Conservation (phyloP, 2,329 filamentous ascomycete species). For the Fusarium napiforme region DNA sequence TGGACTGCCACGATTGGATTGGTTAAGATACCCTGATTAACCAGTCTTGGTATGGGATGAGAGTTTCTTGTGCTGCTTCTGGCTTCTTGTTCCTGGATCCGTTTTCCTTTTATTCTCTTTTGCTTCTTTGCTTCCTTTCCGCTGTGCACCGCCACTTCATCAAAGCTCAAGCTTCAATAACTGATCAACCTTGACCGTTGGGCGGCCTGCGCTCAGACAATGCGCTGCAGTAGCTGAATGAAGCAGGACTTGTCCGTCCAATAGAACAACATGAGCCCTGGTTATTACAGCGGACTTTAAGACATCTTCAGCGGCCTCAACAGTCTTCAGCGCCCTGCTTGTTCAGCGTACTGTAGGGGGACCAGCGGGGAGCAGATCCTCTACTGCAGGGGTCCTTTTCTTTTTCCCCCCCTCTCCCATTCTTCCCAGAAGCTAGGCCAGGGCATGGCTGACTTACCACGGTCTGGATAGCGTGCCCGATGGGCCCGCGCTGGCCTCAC, state of each 20-base stretch:
- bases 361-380: conserved; percentile 32
- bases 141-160: conserved; percentile 1
- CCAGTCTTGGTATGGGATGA: neutral
- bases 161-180: neutral
- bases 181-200: conserved; percentile 1
- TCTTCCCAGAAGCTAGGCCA: neutral
- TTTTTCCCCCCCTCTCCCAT: neutral
- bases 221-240: conserved; percentile 22
- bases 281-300: conserved; percentile 11
- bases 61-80: neutral
- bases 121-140: neutral
- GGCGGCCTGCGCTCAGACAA: conserved; percentile 18
- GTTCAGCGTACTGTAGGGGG: neutral
- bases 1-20: conserved; percentile 10
- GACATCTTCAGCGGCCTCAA: conserved; percentile 33
- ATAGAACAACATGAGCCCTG: conserved; percentile 29
- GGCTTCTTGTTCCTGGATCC: conserved; percentile 4
- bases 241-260: conserved; percentile 2
- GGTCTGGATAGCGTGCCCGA: conserved; percentile 11
- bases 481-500: conserved; percentile 30
- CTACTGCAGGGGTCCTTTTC: conserved; percentile 29
- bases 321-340: conserved; percentile 21
- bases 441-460: neutral
- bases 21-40: conserved; percentile 14
- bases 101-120: neutral